A percentile compares a stretch with the other conserved stretches of the same genome.
Conservation (phyloP, 2,329 filamentous ascomycete genomes). For the Fusarium penzigii region DNA sequence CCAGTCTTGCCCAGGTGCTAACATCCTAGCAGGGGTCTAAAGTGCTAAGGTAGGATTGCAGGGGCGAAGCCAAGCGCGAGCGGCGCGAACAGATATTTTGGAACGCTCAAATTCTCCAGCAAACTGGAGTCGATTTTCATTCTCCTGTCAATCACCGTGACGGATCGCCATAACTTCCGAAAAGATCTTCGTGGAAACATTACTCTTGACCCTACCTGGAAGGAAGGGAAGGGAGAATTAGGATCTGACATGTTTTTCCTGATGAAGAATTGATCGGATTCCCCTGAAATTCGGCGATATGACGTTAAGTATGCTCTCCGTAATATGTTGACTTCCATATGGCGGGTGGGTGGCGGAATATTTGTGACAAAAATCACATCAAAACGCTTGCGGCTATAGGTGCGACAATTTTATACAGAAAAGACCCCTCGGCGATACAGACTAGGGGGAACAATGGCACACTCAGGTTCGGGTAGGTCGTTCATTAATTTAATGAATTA, state of each 20-base stretch:
- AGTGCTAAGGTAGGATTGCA: neutral
- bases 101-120: neutral
- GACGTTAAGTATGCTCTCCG: conserved; percentile 15
- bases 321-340: conserved; percentile 3
- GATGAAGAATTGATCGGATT: conserved; percentile 21
- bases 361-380: neutral
- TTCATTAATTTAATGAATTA: too few species aligned
- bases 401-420: too few species aligned
- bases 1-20: neutral
- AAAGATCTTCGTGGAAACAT: neutral
- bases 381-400: too few species aligned
- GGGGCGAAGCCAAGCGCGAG: neutral
- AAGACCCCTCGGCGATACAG: too few species aligned
- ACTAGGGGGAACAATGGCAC: too few species aligned
- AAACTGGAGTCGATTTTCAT: conserved; percentile 5
- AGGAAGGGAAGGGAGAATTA: neutral
- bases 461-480: too few species aligned
- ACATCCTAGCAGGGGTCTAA: neutral
- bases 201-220: neutral
- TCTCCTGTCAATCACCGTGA: neutral
- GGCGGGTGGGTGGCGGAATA: too few species aligned
- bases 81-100: neutral
- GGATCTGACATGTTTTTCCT: neutral
- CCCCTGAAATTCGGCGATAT: conserved; percentile 5
- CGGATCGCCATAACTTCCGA: neutral